phyloP scores from a whole-genome alignment of 345 rosid genomes.

The Linum trigynum region DNA sequence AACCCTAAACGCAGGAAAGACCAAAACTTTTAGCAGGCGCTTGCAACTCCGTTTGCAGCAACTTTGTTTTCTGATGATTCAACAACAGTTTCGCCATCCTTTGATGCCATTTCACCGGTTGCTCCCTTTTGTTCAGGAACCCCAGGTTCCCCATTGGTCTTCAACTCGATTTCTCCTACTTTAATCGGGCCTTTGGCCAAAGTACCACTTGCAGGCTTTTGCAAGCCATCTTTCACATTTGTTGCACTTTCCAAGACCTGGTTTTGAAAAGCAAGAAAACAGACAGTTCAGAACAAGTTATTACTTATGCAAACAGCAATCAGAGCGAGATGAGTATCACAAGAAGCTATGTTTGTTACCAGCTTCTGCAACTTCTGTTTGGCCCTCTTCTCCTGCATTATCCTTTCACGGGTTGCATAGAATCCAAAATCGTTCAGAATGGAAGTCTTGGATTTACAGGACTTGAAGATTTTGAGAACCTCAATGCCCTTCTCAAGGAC shows the following conservation, averaged over 20 bases:
- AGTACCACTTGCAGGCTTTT: slow-evolving; percentile 14
- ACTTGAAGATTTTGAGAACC: slow-evolving; percentile 20
- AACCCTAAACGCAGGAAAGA: background rate
- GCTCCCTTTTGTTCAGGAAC: no score
- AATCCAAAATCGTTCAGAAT: slow-evolving; percentile 22
- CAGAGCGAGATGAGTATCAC: background rate
- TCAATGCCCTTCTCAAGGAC: slow-evolving; percentile 20
- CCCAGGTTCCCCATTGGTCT: slow-evolving; percentile 13
- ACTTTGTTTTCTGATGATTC: slow-evolving; percentile 14
- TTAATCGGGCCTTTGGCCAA: slow-evolving; percentile 3
- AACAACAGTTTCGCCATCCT: slow-evolving; percentile 3
- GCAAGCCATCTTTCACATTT: slow-evolving; percentile 10
- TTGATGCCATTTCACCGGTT: slow-evolving; percentile 9
- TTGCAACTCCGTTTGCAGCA: slow-evolving; percentile 22
- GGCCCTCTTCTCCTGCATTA: slow-evolving; percentile 22
- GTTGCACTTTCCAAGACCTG: slow-evolving; percentile 22
- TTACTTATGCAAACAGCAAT: no score
- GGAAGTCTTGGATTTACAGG: slow-evolving; percentile 16
- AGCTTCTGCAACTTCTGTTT: slow-evolving; percentile 39
- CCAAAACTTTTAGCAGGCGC: slow-evolving; percentile 30
- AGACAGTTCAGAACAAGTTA: no score
- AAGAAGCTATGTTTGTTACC: slow-evolving; percentile 15
- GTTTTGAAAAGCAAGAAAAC: background rate
- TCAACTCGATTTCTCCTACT: slow-evolving; percentile 2
- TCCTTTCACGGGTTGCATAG: slow-evolving; percentile 21